Evolutionary conservation across 305 asterid genomes (phyloP).

Genomic region (Fraxinus sp.): DNA sequence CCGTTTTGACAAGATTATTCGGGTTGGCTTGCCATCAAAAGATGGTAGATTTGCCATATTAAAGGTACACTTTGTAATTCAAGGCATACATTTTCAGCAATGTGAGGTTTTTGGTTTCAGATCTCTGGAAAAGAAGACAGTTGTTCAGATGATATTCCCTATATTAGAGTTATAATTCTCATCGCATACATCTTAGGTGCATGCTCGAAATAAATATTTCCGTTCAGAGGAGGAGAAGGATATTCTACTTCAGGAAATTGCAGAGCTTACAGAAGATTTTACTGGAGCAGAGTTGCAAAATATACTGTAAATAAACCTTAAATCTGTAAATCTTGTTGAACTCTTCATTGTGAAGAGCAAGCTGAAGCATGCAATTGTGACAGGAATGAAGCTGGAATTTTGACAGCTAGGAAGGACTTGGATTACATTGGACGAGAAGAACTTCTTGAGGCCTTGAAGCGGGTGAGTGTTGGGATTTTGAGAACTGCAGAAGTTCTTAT

Average conservation of each 20-base stretch:
- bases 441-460: conserved; percentile 93
- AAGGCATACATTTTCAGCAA: conserved; percentile 1
- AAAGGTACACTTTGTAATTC: conserved; percentile 51
- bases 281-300: conserved; percentile 98
- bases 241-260: conserved; percentile 74
- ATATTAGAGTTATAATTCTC: conserved; percentile 15
- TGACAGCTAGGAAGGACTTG: conserved; percentile 88
- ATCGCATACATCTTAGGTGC: conserved; percentile 58
- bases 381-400: conserved; percentile 99
- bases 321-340: conserved; percentile 17
- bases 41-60: conserved; percentile 95
- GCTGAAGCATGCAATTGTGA: conserved; percentile 36
- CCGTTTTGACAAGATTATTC: conserved; percentile 93
- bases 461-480: conserved; percentile 53
- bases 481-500: conserved; percentile 14
- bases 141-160: conserved; percentile 9
- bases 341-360: conserved; percentile 22
- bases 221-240: conserved; percentile 93
- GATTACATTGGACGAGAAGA: conserved; percentile 92
- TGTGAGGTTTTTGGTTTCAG: conserved; percentile 1
- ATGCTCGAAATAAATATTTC: conserved; percentile 92
- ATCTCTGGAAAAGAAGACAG: not conserved
- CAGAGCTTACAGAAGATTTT: conserved; percentile 81
- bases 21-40: conserved; percentile 94
- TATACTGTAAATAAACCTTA: conserved; percentile 59